Evolutionary conservation across 148 eudicot genomes (phyloP).

Genomic region (Pharnaceum exiguum): DNA sequence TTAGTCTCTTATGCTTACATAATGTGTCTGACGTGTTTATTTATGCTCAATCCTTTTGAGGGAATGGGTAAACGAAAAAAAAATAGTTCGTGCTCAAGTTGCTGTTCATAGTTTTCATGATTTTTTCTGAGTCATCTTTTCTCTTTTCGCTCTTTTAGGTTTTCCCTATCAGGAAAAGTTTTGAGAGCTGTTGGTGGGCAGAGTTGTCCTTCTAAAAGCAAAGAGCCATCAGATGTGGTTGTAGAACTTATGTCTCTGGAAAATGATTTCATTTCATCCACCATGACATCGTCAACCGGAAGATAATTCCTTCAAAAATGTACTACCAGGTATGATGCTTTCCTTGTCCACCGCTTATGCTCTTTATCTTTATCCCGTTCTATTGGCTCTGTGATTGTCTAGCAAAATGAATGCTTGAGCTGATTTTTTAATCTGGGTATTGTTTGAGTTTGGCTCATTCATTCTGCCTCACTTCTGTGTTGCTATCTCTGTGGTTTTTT

Average conservation of each 20-base stretch:
- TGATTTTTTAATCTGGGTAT: too few species aligned
- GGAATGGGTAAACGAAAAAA: too few species aligned
- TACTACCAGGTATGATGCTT: slow-evolving; percentile 87
- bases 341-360: too few species aligned
- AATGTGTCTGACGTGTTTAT: not conserved
- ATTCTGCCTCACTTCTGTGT: slow-evolving; percentile 78
- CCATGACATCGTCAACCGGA: slow-evolving; percentile 63
- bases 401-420: too few species aligned
- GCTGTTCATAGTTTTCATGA: too few species aligned
- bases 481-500: slow-evolving; percentile 87
- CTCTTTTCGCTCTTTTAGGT: slow-evolving; percentile 37
- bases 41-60: too few species aligned
- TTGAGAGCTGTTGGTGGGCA: slow-evolving; percentile 83
- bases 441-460: too few species aligned
- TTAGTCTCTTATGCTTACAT: slow-evolving; percentile 20
- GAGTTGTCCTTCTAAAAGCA: slow-evolving; percentile 63
- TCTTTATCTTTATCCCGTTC: too few species aligned
- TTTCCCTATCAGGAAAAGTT: slow-evolving; percentile 80
- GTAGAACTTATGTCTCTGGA: slow-evolving; percentile 69
- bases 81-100: not conserved
- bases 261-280: slow-evolving; percentile 67
- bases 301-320: slow-evolving; percentile 63
- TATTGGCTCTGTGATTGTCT: too few species aligned
- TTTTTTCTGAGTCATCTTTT: not conserved
- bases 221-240: slow-evolving; percentile 82